Evolutionary conservation across 192 early-diverging fungal genomes (phyloP), one percentile per base, ranked within the genome.

Genomic region (Gonapodya sp.): DNA sequence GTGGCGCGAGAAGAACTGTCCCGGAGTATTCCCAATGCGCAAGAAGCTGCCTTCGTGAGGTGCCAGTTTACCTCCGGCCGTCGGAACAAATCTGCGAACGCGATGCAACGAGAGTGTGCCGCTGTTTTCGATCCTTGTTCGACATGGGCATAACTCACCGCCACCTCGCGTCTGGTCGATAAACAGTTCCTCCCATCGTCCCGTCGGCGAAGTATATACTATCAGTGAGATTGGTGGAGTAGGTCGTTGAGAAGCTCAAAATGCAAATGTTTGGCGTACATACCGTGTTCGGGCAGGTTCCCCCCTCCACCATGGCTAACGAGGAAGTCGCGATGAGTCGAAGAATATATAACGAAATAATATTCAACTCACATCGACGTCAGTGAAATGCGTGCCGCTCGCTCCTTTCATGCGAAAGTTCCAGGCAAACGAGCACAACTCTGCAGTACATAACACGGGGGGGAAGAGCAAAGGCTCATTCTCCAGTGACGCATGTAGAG

Each of bases 111-210:
- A 64, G 46, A n/a, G n/a, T n/a, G n/a, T n/a, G n/a, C n/a, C n/a
- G n/a, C n/a, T n/a, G n/a, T n/a, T n/a, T n/a, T n/a, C n/a, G n/a
- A n/a, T n/a, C n/a, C n/a, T n/a, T n/a, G n/a, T n/a, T n/a, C n/a
- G n/a, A n/a, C n/a, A 2, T 33, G 75, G 31, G 34, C 30, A 18
- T 18, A 33, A 77, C 75, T 18, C 18, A 77, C 75, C 75, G 75
- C 75, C 75, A 77, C 75, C 75, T 18, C 8, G 75, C 75, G 75
- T 77, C 75, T 8, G 75, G 30, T 16, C 75, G 75, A 34, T 77
- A 77, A 18, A 77, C 34, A 16, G 75, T 32, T 16, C 75, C 75
- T 14, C 75, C 75, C 75, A 77, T 77, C 8, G 30, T 18, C 8
- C 75, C 75, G 31, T 77, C 75, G 2, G 75, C 18, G 31, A 16